These are phyloP conservation scores for Alternaria brassicae DNA, from an alignment of 2,329 filamentous ascomycete species.

Conservation along the genomic window DNA sequence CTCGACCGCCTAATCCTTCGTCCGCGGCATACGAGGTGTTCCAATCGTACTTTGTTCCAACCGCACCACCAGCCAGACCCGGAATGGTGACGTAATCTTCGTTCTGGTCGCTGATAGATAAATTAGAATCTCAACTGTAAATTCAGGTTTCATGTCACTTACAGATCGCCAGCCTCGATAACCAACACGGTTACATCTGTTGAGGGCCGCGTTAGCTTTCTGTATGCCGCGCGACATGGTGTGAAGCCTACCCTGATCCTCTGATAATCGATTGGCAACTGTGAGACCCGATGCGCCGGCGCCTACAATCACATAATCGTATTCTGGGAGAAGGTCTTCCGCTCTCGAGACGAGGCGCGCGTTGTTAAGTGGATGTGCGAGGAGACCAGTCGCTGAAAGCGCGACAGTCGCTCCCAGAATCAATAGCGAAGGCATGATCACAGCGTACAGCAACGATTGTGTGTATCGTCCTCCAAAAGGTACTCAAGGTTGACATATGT, in stretches of 20 bases:
- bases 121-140: constrained; percentile 8
- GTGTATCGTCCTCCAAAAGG: neutral
- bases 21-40: constrained; percentile 28
- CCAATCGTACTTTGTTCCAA: constrained; percentile 38
- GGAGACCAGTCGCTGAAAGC: constrained; percentile 18
- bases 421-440: constrained; percentile 19
- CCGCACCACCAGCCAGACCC: constrained; percentile 32
- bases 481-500: constrained; percentile 3
- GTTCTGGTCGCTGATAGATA: constrained; percentile 23
- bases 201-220: neutral
- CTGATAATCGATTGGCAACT: constrained; percentile 39
- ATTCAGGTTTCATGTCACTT: neutral
- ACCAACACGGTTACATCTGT: constrained; percentile 29
- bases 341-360: constrained; percentile 20
- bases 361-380: constrained; percentile 28
- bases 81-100: constrained; percentile 35
- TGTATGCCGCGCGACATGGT: neutral
- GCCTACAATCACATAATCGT: constrained; percentile 40
- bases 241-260: constrained; percentile 22
- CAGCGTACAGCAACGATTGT: neutral
- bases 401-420: constrained; percentile 15
- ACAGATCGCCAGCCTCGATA: constrained; percentile 36
- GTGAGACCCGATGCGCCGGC: constrained; percentile 37
- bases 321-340: constrained; percentile 22
- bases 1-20: constrained; percentile 20